Evolutionary conservation across 2,329 filamentous ascomycete genomes (phyloP), one percentile per base, ranked within the genome.

Genomic region (Colletotrichum orbiculare): DNA sequence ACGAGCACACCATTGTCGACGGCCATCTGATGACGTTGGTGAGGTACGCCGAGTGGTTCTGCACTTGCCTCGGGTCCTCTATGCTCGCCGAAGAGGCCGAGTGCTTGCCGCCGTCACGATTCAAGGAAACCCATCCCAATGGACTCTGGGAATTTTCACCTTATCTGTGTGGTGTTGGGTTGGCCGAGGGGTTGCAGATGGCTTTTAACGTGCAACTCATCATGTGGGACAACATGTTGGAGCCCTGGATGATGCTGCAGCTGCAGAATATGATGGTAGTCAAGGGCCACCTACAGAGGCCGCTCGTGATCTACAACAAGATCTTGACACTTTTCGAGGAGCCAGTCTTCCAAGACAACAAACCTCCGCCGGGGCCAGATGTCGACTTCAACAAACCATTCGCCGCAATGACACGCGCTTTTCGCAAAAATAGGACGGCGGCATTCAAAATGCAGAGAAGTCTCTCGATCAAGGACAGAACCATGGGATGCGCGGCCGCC

Each of bases 131-230:
- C 2, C 75, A 80, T 65, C 6, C 76, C 0, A 83, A 84, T 53
- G 81, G 81, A 0, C 71, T 85, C 1, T 84, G 79, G 77, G 77
- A 81, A 15, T 83, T 81, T 58, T 84, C 79, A 2, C 83, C 82
- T 0, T 84, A 78, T 43, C 73, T 84, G 4, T 84, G 82, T 46
- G 83, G 81, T 13, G 75, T 76, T 9, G 80, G 80, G 0, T 72
- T 85, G 6, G 70, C 75, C 41, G 82, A 85, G 67, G 79, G 71
- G 2, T 74, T 85, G 0, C 76, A 82, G 39, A 55, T 81, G 15
- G 67, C 74, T 0, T 83, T 25, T 25, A 25, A 81, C 65, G 62
- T 68, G 2, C 50, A 72, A 9, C 68, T 70, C 35, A 71, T 83
- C 64, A n/a, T 84, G 0, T 81, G 77, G 76, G 81, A 83, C 9